Percentiles rank a stretch among this genome's conserved stretches.
These are phyloP conservation scores for Venturia effusa DNA, from an alignment of 2,329 filamentous ascomycete species.

Conservation along the genomic window DNA sequence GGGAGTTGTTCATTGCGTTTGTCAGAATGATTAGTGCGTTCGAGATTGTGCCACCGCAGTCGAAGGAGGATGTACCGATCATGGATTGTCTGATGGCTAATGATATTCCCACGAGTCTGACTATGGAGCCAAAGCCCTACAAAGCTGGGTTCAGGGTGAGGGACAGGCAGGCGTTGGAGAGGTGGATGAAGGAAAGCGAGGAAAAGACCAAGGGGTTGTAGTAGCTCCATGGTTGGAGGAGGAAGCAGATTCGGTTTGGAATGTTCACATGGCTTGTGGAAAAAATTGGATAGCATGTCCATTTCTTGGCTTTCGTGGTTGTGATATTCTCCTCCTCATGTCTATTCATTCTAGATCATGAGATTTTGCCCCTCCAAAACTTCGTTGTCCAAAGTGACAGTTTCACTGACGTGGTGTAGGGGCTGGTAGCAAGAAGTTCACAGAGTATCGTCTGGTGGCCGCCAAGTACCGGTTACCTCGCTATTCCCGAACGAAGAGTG, in stretches of 20 bases:
- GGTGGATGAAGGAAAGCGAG: constrained; percentile 38
- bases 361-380: too few species aligned
- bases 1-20: constrained; percentile 36
- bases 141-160: constrained; percentile 37
- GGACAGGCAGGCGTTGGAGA: constrained; percentile 29
- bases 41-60: constrained; percentile 30
- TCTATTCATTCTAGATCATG: too few species aligned
- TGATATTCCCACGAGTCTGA: constrained; percentile 35
- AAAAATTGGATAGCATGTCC: too few species aligned
- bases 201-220: constrained; percentile 32
- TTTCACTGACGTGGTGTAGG: too few species aligned
- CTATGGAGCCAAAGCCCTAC: constrained; percentile 40
- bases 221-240: constrained; percentile 1
- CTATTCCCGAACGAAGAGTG: too few species aligned
- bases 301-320: too few species aligned
- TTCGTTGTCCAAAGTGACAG: too few species aligned
- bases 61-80: constrained; percentile 30
- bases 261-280: neutral
- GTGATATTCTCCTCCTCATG: too few species aligned
- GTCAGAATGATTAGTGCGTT: constrained; percentile 37
- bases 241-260: neutral
- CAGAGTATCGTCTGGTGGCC: too few species aligned
- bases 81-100: constrained; percentile 37
- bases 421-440: too few species aligned
- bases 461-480: too few species aligned